Evolutionary conservation across 2,329 filamentous ascomycete species (phyloP).

Genomic region (Fusarium floridanum): DNA sequence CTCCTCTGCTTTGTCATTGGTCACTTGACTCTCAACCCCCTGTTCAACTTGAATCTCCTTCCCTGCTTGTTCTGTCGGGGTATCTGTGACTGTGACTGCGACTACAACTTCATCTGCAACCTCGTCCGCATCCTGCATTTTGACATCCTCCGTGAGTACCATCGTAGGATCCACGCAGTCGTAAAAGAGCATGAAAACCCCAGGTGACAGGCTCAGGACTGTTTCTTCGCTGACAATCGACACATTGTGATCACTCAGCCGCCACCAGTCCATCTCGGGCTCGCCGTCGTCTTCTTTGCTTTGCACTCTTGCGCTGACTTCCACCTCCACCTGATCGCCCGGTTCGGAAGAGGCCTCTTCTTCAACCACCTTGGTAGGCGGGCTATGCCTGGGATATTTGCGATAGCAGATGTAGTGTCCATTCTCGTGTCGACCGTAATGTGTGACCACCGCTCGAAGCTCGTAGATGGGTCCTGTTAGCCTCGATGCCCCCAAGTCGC

Average conservation of each 20-base stretch:
- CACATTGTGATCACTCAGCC: constrained; percentile 90
- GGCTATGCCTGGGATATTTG: constrained; percentile 66
- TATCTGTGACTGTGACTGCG: constrained; percentile 2
- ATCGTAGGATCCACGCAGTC: constrained; percentile 74
- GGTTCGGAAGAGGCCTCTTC: constrained; percentile 22
- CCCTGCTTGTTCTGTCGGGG: constrained; percentile 4
- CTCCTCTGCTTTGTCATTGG: constrained; percentile 21
- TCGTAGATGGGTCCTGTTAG: constrained; percentile 76
- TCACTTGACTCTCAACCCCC: constrained; percentile 21
- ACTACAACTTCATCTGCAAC: constrained; percentile 4
- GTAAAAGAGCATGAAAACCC: constrained; percentile 98
- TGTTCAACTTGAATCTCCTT: constrained; percentile 11
- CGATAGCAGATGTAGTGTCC: constrained; percentile 96
- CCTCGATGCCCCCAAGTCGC: constrained; percentile 62
- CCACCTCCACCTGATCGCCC: constrained; percentile 23
- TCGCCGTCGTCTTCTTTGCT: constrained; percentile 37
- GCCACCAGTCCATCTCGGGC: constrained; percentile 79
- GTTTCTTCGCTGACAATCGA: constrained; percentile 77
- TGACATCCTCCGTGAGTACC: constrained; percentile 54
- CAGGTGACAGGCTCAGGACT: constrained; percentile 77
- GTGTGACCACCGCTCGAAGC: constrained; percentile 86
- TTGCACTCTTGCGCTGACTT: constrained; percentile 14
- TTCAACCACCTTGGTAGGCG: constrained; percentile 14
- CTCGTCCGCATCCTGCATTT: constrained; percentile 41
- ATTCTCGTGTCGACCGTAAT: constrained; percentile 92